Conservation (phyloP, 2,329 filamentous ascomycete genomes). For the Parastagonospora avenae region DNA sequence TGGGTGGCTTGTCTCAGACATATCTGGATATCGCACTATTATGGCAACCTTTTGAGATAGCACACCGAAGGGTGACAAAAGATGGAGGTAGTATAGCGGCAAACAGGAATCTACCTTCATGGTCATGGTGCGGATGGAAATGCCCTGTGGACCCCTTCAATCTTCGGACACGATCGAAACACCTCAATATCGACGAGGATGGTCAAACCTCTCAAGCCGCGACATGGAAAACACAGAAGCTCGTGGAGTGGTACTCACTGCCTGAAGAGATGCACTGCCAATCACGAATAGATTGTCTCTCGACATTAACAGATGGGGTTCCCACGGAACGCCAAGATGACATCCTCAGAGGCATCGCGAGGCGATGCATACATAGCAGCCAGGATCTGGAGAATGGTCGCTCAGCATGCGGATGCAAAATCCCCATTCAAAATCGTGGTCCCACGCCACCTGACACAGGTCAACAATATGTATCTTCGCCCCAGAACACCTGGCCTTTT, state of each 20-base stretch:
- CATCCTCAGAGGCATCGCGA: too few species aligned
- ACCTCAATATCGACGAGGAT: slow-evolving; percentile 2
- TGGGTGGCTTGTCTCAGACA: slow-evolving; percentile 4
- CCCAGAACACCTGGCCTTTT: slow-evolving; percentile 5
- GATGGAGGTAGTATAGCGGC: neutral
- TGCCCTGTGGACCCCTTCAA: slow-evolving; percentile 9
- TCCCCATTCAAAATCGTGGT: too few species aligned
- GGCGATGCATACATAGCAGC: too few species aligned
- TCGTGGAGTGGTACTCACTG: slow-evolving; percentile 7
- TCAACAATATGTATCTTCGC: neutral
- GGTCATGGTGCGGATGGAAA: slow-evolving; percentile 14
- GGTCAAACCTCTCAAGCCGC: slow-evolving; percentile 1
- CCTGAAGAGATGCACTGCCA: slow-evolving; percentile 6
- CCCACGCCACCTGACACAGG: too few species aligned
- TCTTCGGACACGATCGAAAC: slow-evolving; percentile 4
- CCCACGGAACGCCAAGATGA: too few species aligned
- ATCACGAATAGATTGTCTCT: neutral
- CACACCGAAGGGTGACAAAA: slow-evolving; percentile 4
- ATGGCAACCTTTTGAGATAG: slow-evolving; percentile 9
- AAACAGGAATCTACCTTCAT: slow-evolving; percentile 4
- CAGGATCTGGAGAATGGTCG: too few species aligned
- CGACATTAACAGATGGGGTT: neutral
- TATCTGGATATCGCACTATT: slow-evolving; percentile 11
- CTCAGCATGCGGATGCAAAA: too few species aligned
- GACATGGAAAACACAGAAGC: neutral